Base-by-base conservation (phyloP, 2,329 filamentous ascomycete genomes). In the Shiraia bambusicola region DNA sequence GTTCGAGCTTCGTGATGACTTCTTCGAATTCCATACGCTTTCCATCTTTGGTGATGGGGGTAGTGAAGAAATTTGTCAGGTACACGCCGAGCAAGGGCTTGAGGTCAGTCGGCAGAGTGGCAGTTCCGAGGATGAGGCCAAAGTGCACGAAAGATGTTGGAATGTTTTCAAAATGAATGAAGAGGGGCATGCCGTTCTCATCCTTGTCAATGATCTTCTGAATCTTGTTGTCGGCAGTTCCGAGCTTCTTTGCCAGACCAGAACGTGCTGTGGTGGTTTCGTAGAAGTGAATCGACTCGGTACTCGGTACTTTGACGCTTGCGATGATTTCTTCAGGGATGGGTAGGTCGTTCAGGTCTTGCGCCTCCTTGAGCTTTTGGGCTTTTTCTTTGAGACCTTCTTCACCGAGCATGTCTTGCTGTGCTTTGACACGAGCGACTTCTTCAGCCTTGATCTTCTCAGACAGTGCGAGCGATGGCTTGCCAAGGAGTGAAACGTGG, bases 111-210 rank as follows among this genome's bases (percentile, higher is more conserved):
- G 91, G 88, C 1, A 96, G 76, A 24, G 81, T 75, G 2, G 83
- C 79, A 1, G 90, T 95, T 37, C 88, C 88, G 35, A 97, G 75
- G 41, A 93, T 82, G 15, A 97, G 70, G 34, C 82, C 85, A 43
- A 97, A 79, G 56, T 92, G 86, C 6, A 95, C 89, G 66, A 98
- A 98, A 62, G 89, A 95, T 45, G 88, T 94, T 2, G 86, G 85
- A 11, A 97, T 90, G 60, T 95, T 85, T 69, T 98, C 93, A 53
- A 94, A 98, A 69, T 98, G 92, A n/a, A 98, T 78, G 69, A 96
- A 98, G 2, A 97, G 74, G 0, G 89, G 86, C n/a, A 84, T 65
- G 12, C 76, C 74, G 6, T 75, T 68, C 27, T 79, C 76, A 28
- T 88, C 81, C 11, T 77, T 73, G 63, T 97, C 88, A 34, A 98